Base-by-base conservation (phyloP, 306 rosid species). In the Cyclanthera cordifolia region DNA sequence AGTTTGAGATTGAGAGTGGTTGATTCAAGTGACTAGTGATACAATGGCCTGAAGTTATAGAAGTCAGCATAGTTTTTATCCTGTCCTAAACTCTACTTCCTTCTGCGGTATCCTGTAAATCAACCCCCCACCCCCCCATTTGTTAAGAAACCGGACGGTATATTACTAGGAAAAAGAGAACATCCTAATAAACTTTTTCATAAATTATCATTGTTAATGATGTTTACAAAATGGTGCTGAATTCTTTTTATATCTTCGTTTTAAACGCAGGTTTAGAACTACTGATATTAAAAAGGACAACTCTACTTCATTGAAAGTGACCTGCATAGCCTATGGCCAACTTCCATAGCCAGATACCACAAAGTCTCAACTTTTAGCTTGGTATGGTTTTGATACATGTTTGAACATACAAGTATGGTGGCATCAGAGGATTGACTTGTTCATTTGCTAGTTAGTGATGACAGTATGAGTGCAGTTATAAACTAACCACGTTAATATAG, bases 401-500 rank as follows among this genome's bases (percentile, higher is more conserved):
- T 67, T 51, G 17, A 32, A 30, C 46, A 27, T 12, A 25, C n/a
- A 27, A 16, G 46, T 27, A 24, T 27, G 32, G 58, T 28, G 72
- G 47, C 72, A 68, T 68, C 37, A 32, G 37, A 5, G 41, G 72
- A 48, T 28, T 27, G 46, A 50, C 8, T 34, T 2, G 32, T 68
- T 48, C 58, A 48, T 27, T 51, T 47, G 10, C 51, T 68, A 50
- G 46, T 27, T 30, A 51, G 39, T 28, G 59, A 28, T 68, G 59
- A 67, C 24, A 48, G 32, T 67, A 67, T 13, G 32, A 15, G 41
- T 61, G 50, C 50, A 39, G 68, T 59, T 61, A 50, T 45, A 46
- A 28, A 67, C 72, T 67, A 67, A 68, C 72, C 72, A 68, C 58
- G 50, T 49, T 34, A 64, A 64, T 11, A 43, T 45, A 61, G 67